phyloP scores from a whole-genome alignment of 331 rosid species.

The Acacia pycnantha region DNA sequence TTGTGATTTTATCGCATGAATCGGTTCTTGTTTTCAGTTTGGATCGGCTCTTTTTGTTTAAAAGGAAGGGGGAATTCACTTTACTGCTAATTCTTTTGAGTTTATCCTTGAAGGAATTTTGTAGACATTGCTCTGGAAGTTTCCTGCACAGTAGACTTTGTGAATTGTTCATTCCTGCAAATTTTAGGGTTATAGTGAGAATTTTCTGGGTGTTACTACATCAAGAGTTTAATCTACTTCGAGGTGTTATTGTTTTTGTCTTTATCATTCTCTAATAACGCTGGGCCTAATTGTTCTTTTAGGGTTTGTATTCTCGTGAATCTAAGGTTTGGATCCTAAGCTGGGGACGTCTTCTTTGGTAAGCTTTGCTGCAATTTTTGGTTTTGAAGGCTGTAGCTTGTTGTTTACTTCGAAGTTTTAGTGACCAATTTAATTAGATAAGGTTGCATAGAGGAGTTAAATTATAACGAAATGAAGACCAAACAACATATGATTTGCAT shows the following conservation, averaged over 20 bases:
- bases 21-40: not conserved
- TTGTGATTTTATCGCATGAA: not conserved
- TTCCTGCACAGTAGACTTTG: slow-evolving; percentile 18
- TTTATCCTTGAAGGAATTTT: not conserved
- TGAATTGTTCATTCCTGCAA: not conserved
- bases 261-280: slow-evolving; percentile 2
- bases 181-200: not conserved
- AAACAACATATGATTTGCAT: slow-evolving; percentile 10
- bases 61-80: not conserved
- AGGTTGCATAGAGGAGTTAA: not conserved
- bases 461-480: not conserved
- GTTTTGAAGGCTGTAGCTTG: not conserved
- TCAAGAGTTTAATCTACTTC: not conserved
- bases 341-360: slow-evolving; percentile 27
- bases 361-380: not conserved
- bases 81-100: not conserved
- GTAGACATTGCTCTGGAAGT: slow-evolving; percentile 7
- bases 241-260: not conserved
- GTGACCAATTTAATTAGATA: not conserved
- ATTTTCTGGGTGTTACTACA: not conserved
- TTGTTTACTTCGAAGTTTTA: not conserved
- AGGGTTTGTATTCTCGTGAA: slow-evolving; percentile 24
- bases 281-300: slow-evolving; percentile 21
- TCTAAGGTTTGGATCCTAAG: slow-evolving; percentile 32
- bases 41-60: not conserved